phyloP scores from a whole-genome alignment of 495 filamentous ascomycete species.

The Neurospora sp. region DNA sequence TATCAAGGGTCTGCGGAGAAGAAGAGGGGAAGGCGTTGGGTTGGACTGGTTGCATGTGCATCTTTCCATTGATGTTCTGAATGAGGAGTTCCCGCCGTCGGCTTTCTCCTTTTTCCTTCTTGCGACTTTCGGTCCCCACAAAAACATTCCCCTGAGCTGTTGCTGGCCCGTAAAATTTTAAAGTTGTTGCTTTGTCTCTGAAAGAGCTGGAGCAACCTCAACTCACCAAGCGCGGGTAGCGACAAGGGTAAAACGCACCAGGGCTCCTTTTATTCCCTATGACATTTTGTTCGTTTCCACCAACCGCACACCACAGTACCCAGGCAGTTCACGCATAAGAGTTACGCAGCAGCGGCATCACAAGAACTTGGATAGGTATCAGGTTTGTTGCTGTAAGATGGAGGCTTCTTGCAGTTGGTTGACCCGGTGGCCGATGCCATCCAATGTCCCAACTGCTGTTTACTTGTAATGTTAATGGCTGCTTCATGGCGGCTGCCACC shows the following conservation, averaged over 20 bases:
- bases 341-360: background rate
- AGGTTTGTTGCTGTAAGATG: background rate
- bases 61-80: background rate
- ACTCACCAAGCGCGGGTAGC: background rate
- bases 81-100: background rate
- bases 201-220: background rate
- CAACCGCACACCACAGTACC: background rate
- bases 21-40: background rate
- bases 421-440: background rate
- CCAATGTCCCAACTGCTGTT: background rate
- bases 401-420: background rate
- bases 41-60: background rate
- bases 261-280: background rate
- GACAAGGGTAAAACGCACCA: background rate
- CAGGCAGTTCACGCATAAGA: background rate
- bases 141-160: background rate
- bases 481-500: background rate
- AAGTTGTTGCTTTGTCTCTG: background rate
- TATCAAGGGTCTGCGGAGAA: background rate
- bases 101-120: background rate
- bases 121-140: background rate
- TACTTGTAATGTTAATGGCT: background rate
- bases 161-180: background rate
- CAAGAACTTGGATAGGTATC: background rate
- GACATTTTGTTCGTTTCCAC: background rate